Percentiles rank a stretch among this genome's conserved stretches.
phyloP scores from a whole-genome alignment of 2,329 filamentous ascomycete species.

The Cladophialophora carrionii region DNA sequence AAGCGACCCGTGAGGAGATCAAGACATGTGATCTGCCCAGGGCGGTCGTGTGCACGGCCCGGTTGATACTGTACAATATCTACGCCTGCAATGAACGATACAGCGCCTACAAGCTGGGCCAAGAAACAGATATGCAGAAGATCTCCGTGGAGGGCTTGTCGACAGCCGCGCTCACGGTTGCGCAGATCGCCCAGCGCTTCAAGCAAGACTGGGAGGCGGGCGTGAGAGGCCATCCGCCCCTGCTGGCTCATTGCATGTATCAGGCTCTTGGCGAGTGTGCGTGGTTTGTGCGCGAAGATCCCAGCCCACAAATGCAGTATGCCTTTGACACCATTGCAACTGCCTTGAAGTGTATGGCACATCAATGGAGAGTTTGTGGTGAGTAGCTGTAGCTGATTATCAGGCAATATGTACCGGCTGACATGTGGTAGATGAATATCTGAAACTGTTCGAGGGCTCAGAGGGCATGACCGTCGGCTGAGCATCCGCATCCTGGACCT shows the following conservation, averaged over 20 bases:
- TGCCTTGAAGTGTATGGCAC: conserved; percentile 10
- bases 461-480: not conserved
- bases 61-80: conserved; percentile 13
- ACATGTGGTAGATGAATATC: conserved; percentile 1
- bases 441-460: conserved; percentile 1
- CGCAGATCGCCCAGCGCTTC: conserved; percentile 3
- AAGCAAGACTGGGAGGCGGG: not conserved
- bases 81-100: conserved; percentile 23
- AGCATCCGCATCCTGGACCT: not conserved
- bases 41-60: conserved; percentile 11
- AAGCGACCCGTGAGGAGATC: not conserved
- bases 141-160: conserved; percentile 17
- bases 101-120: not conserved
- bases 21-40: conserved; percentile 3
- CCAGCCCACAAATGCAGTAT: not conserved
- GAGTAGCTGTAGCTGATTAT: not conserved
- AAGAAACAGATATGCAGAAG: conserved; percentile 20
- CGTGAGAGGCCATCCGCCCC: not conserved
- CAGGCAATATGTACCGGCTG: not conserved
- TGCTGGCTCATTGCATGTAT: conserved; percentile 13
- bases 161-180: not conserved
- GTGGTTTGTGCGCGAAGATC: conserved; percentile 13
- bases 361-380: conserved; percentile 15
- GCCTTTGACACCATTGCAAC: conserved; percentile 10
- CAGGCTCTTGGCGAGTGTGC: conserved; percentile 6